Conservation (phyloP, 495 filamentous ascomycete species). For the Lasiosphaeria ovina region DNA sequence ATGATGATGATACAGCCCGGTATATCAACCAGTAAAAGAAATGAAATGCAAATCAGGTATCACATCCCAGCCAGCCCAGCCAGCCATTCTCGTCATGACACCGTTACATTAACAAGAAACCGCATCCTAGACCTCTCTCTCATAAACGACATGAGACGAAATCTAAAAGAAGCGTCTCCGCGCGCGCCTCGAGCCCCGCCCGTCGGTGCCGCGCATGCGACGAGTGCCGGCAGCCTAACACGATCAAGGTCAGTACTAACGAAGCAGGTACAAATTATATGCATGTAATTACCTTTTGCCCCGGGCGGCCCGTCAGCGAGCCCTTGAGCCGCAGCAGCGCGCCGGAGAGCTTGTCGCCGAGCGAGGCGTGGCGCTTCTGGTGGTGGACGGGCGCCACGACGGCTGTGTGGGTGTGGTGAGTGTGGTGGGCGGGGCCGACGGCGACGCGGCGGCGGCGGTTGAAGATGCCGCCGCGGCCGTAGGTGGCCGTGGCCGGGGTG, state of each 20-base stretch:
- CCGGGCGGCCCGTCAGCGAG: slow-evolving; percentile 58
- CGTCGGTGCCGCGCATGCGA: slow-evolving; percentile 71
- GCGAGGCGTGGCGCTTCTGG: slow-evolving; percentile 53
- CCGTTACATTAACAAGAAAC: too few relatives aligned
- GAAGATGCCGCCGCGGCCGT: neutral
- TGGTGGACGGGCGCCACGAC: slow-evolving; percentile 43
- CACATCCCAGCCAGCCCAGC: too few relatives aligned
- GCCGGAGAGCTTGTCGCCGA: slow-evolving; percentile 70
- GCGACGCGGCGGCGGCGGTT: slow-evolving; percentile 8
- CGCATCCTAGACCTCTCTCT: too few relatives aligned
- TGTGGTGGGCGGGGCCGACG: slow-evolving; percentile 15
- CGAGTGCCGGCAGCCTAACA: slow-evolving; percentile 62
- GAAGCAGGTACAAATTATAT: neutral
- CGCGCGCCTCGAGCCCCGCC: slow-evolving; percentile 40
- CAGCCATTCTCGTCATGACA: too few relatives aligned
- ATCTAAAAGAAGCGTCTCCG: too few relatives aligned
- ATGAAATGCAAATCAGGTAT: too few relatives aligned
- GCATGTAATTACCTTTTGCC: slow-evolving; percentile 53
- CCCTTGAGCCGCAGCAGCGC: slow-evolving; percentile 67
- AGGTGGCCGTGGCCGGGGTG: too few relatives aligned
- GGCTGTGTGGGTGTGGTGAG: slow-evolving; percentile 22
- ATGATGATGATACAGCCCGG: too few relatives aligned
- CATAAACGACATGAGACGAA: too few relatives aligned
- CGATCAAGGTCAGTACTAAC: slow-evolving; percentile 21
- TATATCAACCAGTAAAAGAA: too few relatives aligned